Evolutionary conservation across 192 early-diverging fungal genomes (phyloP).

Genomic region (Entophlyctis helioformis): DNA sequence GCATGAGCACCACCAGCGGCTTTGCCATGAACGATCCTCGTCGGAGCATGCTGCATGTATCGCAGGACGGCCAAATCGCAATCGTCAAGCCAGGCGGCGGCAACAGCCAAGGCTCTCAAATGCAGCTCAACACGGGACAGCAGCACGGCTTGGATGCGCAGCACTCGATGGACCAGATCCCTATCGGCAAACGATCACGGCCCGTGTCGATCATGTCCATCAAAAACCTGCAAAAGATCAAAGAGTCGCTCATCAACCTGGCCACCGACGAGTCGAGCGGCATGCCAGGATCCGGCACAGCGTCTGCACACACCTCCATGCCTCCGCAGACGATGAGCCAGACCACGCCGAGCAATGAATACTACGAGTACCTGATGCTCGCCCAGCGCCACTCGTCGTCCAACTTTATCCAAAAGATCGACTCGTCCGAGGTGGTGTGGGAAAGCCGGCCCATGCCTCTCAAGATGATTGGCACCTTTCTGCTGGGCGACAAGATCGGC

Average conservation of each 20-base stretch:
- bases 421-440: constrained; percentile 39
- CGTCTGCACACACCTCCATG: background rate
- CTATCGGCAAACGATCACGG: background rate
- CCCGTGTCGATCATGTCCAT: background rate
- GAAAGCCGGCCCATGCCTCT: constrained; percentile 17
- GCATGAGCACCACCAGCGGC: constrained; percentile 2
- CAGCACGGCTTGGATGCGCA: constrained; percentile 1
- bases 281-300: background rate
- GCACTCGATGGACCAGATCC: constrained; percentile 3
- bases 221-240: background rate
- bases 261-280: background rate
- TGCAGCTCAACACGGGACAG: too few relatives aligned
- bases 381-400: constrained; percentile 32
- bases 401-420: constrained; percentile 49
- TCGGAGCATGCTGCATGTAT: too few relatives aligned
- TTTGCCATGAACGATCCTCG: too few relatives aligned
- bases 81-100: too few relatives aligned
- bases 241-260: background rate
- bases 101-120: too few relatives aligned
- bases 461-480: constrained; percentile 41
- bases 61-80: too few relatives aligned
- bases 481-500: constrained; percentile 47
- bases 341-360: constrained; percentile 19
- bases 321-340: background rate
- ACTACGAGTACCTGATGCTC: constrained; percentile 43